phyloP scores from a whole-genome alignment of 495 filamentous ascomycete genomes.

The Hypoxylon crocopeplum region DNA sequence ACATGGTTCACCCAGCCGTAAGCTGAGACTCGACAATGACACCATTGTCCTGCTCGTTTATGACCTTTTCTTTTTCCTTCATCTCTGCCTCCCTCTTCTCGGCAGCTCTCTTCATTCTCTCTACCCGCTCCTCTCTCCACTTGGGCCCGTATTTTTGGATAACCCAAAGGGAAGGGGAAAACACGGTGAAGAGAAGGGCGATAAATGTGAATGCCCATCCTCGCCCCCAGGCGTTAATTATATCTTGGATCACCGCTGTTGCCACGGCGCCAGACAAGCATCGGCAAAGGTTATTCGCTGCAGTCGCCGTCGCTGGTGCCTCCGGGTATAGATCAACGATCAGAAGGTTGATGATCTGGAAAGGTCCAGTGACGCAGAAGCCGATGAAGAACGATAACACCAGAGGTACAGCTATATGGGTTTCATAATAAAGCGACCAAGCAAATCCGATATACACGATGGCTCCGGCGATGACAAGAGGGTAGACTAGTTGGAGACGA shows the following conservation, averaged over 20 bases:
- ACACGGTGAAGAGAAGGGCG: conserved; percentile 44
- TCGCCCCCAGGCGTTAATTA: conserved; percentile 50
- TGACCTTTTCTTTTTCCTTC: conserved; percentile 12
- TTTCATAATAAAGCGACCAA: conserved; percentile 60
- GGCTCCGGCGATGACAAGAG: conserved; percentile 51
- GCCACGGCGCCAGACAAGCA: conserved; percentile 53
- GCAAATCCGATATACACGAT: conserved; percentile 59
- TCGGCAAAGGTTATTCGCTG: conserved; percentile 55
- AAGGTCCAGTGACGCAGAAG: conserved; percentile 59
- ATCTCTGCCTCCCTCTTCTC: conserved; percentile 35
- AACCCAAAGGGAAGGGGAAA: conserved; percentile 48
- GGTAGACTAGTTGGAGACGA: conserved; percentile 62
- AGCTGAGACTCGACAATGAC: not conserved
- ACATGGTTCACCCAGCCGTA: not conserved
- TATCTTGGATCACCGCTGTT: conserved; percentile 51
- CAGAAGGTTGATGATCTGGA: conserved; percentile 56
- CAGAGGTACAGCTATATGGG: conserved; percentile 57
- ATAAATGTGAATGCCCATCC: conserved; percentile 59
- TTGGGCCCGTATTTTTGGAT: conserved; percentile 47
- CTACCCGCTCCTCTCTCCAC: conserved; percentile 50
- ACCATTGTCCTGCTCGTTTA: not conserved
- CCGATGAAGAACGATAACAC: conserved; percentile 64
- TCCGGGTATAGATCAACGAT: conserved; percentile 55
- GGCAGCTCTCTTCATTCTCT: conserved; percentile 33
- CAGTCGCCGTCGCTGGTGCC: conserved; percentile 55